Conservation (phyloP, 495 filamentous ascomycete species). For the Aspergillus incahuasiensis region DNA sequence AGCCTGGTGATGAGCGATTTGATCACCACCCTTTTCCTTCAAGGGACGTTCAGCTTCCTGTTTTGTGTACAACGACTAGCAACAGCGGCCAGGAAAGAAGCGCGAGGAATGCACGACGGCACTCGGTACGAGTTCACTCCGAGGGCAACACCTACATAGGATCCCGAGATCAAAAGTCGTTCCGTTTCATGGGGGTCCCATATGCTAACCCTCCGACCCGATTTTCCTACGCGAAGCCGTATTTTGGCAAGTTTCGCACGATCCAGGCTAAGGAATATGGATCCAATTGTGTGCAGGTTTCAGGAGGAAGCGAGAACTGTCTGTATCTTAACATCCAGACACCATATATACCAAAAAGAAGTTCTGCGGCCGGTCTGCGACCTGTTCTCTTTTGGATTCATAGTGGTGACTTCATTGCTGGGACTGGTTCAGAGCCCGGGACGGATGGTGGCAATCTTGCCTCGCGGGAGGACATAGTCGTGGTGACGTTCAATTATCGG, state of each 20-base stretch:
- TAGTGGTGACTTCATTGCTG: constrained; percentile 36
- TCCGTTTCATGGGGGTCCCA: constrained; percentile 45
- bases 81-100: constrained; percentile 10
- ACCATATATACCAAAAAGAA: constrained; percentile 33
- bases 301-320: constrained; percentile 36
- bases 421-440: constrained; percentile 27
- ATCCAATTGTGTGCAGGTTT: constrained; percentile 34
- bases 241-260: constrained; percentile 30
- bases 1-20: constrained; percentile 9
- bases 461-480: constrained; percentile 38
- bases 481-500: constrained; percentile 38
- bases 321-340: constrained; percentile 43
- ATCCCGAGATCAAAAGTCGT: constrained; percentile 42
- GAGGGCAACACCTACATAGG: constrained; percentile 39
- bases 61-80: constrained; percentile 42
- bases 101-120: constrained; percentile 15
- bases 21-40: constrained; percentile 16
- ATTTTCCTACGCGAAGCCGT: constrained; percentile 37
- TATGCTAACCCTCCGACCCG: constrained; percentile 39
- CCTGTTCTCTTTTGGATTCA: constrained; percentile 43
- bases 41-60: constrained; percentile 25
- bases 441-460: constrained; percentile 35
- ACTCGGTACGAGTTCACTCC: constrained; percentile 26
- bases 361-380: constrained; percentile 25
- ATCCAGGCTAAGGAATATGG: constrained; percentile 39